Conservation (phyloP, 225 moss, liverwort and hornwort genomes). For the Bryoerythrophyllum caledonicum region DNA sequence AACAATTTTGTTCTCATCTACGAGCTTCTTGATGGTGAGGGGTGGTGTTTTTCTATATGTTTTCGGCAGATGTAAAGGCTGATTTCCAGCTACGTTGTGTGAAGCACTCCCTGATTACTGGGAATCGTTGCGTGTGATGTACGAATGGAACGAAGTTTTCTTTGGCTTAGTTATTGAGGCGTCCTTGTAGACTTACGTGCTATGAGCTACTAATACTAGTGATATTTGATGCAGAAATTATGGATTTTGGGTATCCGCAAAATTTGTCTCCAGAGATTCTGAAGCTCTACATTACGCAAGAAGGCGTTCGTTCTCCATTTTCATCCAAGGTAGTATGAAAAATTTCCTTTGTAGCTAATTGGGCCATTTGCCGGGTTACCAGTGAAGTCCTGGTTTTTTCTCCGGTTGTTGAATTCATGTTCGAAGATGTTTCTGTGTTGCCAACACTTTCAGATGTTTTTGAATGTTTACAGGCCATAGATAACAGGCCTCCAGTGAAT, state of each 20-base stretch:
- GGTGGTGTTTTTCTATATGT: background rate
- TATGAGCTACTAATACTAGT: background rate
- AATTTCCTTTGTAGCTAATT: background rate
- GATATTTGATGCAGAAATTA: constrained; percentile 47
- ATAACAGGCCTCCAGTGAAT: constrained; percentile 62
- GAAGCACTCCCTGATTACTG: background rate
- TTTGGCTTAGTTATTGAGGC: background rate
- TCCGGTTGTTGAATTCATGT: background rate
- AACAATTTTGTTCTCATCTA: constrained; percentile 76
- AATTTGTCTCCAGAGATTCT: constrained; percentile 70
- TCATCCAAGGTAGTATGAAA: constrained; percentile 48
- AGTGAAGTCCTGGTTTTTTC: background rate
- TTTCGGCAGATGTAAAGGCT: background rate
- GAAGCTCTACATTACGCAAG: constrained; percentile 74
- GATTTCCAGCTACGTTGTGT: too few species aligned
- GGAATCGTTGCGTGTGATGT: background rate
- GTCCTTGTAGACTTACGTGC: background rate
- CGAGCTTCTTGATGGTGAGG: constrained; percentile 68
- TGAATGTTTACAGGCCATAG: constrained; percentile 45
- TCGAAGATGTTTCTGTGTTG: background rate
- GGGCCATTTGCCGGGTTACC: background rate
- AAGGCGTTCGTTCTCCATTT: constrained; percentile 70
- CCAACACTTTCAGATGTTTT: background rate
- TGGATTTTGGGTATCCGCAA: constrained; percentile 78
- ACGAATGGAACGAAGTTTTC: background rate